Evolutionary conservation across 306 rosid species (phyloP), one percentile per base, ranked within the genome.

Genomic region (Alnus glutinosa): DNA sequence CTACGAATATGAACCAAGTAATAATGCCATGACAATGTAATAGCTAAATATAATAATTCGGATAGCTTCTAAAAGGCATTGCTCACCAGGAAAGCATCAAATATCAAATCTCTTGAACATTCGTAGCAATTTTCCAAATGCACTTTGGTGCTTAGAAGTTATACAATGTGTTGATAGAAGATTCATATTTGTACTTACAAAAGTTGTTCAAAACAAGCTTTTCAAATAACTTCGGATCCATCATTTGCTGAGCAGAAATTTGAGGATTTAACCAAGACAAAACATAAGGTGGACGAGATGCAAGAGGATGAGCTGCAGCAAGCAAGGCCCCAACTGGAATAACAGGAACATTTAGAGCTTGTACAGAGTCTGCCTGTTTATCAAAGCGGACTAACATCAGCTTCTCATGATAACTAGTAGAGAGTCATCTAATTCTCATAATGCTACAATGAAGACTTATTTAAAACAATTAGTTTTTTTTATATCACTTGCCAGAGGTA

Each of bases 171-270:
- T 55, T 52, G 42, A 32, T 70, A 11, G 68, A 70, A 62, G 57
- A 47, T 30, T 36, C 58, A 70, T 32, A 19, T 36, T 36, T 16
- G 71, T 63, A 83, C 96, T 88, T 77, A 92, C 97, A 68, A 51
- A 89, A 94, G 90, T 91, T 90, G 85, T 92, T 91, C 58, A 91
- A 23, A 83, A 91, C 86, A 70, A 92, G 98, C 76, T 89, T 94
- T 80, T 89, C 91, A 15, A 82, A 74, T 81, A 94, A 85, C 78
- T 86, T 78, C 39, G 90, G 87, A 51, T 87, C 82, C 97, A 92
- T 85, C 98, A 94, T 89, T 79, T 81, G 89, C 80, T 91, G 82
- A 55, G 95, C 89, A 50, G 97, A 89, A 86, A 91, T 78, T 85
- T 89, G 97, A 80, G 77, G 67, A 75, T 83, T 92, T 49, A 94